Conservation (phyloP, 768 basidiomycete species). For the Obba rivulosa region DNA sequence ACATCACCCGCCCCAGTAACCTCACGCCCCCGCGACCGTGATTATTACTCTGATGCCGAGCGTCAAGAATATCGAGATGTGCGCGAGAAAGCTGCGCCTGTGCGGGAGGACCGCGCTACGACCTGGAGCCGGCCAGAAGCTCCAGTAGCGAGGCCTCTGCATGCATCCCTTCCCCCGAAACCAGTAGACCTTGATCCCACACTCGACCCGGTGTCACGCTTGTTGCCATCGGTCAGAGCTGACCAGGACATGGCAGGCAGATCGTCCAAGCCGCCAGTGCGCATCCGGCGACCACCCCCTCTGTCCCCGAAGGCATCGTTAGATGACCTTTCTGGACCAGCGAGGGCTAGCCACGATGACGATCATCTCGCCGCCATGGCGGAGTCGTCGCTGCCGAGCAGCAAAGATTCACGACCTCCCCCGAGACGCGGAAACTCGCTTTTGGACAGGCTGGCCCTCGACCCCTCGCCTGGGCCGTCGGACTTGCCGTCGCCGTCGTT, state of each 20-base stretch:
- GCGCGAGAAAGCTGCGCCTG: background rate
- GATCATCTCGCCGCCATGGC: background rate
- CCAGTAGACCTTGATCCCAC: background rate
- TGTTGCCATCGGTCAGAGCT: background rate
- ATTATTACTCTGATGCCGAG: background rate
- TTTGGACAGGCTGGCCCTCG: conserved; percentile 32
- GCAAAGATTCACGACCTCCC: conserved; percentile 5
- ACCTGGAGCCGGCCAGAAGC: background rate
- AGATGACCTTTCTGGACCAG: background rate
- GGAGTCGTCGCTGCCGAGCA: conserved; percentile 1
- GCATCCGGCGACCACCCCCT: conserved; percentile 5
- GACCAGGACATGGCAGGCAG: background rate
- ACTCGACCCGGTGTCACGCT: background rate
- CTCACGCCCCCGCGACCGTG: background rate
- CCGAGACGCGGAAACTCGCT: conserved; percentile 28
- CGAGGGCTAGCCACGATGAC: background rate
- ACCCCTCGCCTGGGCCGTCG: conserved; percentile 3
- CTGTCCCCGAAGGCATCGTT: background rate
- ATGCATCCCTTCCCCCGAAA: background rate
- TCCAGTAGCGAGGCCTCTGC: background rate
- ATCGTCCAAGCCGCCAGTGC: background rate
- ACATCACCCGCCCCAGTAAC: background rate
- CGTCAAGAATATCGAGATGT: background rate
- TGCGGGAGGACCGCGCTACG: background rate
- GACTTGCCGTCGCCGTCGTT: conserved; percentile 21